Conservation (phyloP, 2,329 filamentous ascomycete genomes). For the Fusarium sp. region DNA sequence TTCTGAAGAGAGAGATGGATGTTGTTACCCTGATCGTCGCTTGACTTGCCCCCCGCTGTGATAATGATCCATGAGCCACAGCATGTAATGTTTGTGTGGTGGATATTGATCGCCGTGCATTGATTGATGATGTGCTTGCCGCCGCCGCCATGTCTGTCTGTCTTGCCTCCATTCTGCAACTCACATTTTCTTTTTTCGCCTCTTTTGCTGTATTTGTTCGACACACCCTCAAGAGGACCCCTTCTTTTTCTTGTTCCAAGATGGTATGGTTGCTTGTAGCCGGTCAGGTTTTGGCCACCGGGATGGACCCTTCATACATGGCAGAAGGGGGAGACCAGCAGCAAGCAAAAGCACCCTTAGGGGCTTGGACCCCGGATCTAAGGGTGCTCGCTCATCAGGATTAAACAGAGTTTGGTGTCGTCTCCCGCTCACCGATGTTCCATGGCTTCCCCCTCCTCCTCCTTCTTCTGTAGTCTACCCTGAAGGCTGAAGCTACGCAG, state of each 20-base stretch:
- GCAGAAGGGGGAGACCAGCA: neutral
- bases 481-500: constrained; percentile 16
- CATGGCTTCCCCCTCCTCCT: neutral
- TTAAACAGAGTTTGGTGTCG: neutral
- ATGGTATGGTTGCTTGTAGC: neutral
- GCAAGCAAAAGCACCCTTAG: neutral
- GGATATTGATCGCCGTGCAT: constrained; percentile 1
- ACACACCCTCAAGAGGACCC: constrained; percentile 20
- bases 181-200: neutral
- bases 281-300: constrained; percentile 19
- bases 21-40: neutral
- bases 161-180: neutral
- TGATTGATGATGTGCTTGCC: neutral
- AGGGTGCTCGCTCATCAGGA: neutral
- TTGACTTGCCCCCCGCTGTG: neutral
- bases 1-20: neutral
- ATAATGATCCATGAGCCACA: neutral
- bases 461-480: neutral
- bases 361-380: constrained; percentile 12
- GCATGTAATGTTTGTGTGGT: neutral
- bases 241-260: neutral
- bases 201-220: neutral
- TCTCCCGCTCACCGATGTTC: constrained; percentile 31
- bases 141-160: neutral
- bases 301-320: constrained; percentile 34